These are phyloP conservation scores for Apiotrichum brassicae DNA, from an alignment of 1,284 basidiomycete genomes.

Conservation along the genomic window DNA sequence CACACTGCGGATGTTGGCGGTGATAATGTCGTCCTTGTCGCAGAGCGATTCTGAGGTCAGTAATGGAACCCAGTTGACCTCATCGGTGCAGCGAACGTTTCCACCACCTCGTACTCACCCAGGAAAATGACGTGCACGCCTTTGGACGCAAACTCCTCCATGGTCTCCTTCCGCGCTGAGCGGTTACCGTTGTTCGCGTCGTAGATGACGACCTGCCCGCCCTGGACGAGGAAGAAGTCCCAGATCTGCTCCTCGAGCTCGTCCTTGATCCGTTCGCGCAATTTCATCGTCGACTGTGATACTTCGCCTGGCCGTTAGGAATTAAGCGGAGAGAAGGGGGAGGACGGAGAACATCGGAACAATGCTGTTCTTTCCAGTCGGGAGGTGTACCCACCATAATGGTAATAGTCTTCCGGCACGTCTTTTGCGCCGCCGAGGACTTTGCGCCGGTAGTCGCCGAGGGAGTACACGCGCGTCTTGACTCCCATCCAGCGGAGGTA, in stretches of 20 bases:
- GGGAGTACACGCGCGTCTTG: slow-evolving; percentile 85
- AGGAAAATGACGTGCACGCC: slow-evolving; percentile 90
- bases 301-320: slow-evolving; percentile 57
- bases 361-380: too few species aligned
- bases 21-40: slow-evolving; percentile 84
- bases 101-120: slow-evolving; percentile 52
- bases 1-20: slow-evolving; percentile 89
- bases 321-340: background rate
- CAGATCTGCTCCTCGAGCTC: slow-evolving; percentile 83
- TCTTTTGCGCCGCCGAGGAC: slow-evolving; percentile 80
- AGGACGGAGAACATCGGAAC: background rate
- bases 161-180: slow-evolving; percentile 61
- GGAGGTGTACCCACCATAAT: slow-evolving; percentile 52
- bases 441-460: slow-evolving; percentile 91
- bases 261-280: slow-evolving; percentile 66
- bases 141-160: slow-evolving; percentile 73
- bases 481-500: slow-evolving; percentile 98
- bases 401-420: slow-evolving; percentile 85
- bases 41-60: slow-evolving; percentile 65
- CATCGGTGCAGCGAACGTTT: too few species aligned
- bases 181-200: slow-evolving; percentile 95
- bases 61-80: too few species aligned
- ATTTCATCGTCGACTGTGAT: slow-evolving; percentile 65
- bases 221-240: slow-evolving; percentile 71
- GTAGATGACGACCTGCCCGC: slow-evolving; percentile 94